Percentiles rank a stretch among this genome's conserved stretches.
phyloP scores from a whole-genome alignment of 1,139 yeast species.

The Hansenula lynferdii region DNA sequence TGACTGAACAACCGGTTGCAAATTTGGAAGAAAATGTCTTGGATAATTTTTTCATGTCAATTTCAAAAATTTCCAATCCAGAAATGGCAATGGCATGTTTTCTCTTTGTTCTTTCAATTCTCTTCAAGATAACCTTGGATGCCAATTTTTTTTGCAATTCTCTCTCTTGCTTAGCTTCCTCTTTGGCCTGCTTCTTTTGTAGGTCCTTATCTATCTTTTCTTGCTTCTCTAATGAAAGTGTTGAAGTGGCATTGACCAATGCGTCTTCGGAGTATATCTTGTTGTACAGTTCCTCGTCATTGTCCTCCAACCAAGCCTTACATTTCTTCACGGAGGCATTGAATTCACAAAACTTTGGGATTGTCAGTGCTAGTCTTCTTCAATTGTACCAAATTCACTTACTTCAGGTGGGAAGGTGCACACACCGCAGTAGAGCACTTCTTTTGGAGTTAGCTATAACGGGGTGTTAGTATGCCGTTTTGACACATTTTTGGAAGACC shows the following conservation, averaged over 20 bases:
- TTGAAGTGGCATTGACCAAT: constrained; percentile 21
- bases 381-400: constrained; percentile 1
- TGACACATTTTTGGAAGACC: too few relatives aligned
- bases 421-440: constrained; percentile 69
- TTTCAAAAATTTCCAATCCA: constrained; percentile 84
- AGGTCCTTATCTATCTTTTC: constrained; percentile 78
- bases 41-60: constrained; percentile 86
- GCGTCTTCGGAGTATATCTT: constrained; percentile 58
- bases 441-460: constrained; percentile 31
- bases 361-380: too few relatives aligned
- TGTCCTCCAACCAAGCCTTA: constrained; percentile 71
- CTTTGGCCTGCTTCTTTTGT: constrained; percentile 82
- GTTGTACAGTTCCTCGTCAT: constrained; percentile 51
- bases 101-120: constrained; percentile 87
- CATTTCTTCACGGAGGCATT: constrained; percentile 81
- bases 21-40: constrained; percentile 91
- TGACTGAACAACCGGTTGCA: constrained; percentile 97
- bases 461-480: constrained; percentile 8
- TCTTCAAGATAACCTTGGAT: constrained; percentile 75
- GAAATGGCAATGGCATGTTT: constrained; percentile 84
- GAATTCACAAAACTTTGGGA: constrained; percentile 72
- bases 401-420: constrained; percentile 83
- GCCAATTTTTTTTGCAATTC: constrained; percentile 75
- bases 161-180: constrained; percentile 83
- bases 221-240: constrained; percentile 54